Percentiles rank a stretch among this genome's conserved stretches.
phyloP scores from a whole-genome alignment of 2,329 filamentous ascomycete species.

The Cladosporium velox region DNA sequence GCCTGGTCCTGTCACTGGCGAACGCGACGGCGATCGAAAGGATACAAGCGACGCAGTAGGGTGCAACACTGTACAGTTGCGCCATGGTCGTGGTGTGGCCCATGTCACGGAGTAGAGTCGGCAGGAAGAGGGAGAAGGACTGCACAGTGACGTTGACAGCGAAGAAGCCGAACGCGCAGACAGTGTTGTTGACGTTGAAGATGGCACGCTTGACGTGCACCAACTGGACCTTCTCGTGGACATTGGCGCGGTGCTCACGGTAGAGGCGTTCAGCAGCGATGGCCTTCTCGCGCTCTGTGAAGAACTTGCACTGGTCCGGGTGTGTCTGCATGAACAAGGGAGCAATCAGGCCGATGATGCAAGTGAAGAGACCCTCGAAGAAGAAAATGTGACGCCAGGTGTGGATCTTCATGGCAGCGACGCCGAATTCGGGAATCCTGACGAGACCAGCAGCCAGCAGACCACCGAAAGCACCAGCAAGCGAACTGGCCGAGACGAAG shows the following conservation, averaged over 20 bases:
- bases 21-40: slow-evolving; percentile 30
- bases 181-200: slow-evolving; percentile 60
- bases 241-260: slow-evolving; percentile 50
- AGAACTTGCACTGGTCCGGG: slow-evolving; percentile 52
- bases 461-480: slow-evolving; percentile 43
- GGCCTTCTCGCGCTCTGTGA: slow-evolving; percentile 55
- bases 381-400: slow-evolving; percentile 65
- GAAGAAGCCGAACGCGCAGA: slow-evolving; percentile 61
- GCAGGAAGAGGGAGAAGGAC: slow-evolving; percentile 45
- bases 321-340: slow-evolving; percentile 56
- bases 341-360: slow-evolving; percentile 48
- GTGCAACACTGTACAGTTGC: slow-evolving; percentile 29
- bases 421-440: slow-evolving; percentile 56
- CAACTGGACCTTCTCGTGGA: slow-evolving; percentile 51
- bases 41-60: slow-evolving; percentile 26
- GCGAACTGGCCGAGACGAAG: slow-evolving; percentile 28
- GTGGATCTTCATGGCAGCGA: slow-evolving; percentile 45
- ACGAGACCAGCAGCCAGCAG: slow-evolving; percentile 41
- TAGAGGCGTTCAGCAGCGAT: slow-evolving; percentile 57
- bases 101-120: slow-evolving; percentile 62
- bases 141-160: slow-evolving; percentile 62
- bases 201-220: slow-evolving; percentile 56
- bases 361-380: slow-evolving; percentile 61
- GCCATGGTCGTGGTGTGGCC: slow-evolving; percentile 59
- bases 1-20: slow-evolving; percentile 28